Evolutionary conservation across 805 yeast species (phyloP).

Genomic region (Saturnispora quitensis): DNA sequence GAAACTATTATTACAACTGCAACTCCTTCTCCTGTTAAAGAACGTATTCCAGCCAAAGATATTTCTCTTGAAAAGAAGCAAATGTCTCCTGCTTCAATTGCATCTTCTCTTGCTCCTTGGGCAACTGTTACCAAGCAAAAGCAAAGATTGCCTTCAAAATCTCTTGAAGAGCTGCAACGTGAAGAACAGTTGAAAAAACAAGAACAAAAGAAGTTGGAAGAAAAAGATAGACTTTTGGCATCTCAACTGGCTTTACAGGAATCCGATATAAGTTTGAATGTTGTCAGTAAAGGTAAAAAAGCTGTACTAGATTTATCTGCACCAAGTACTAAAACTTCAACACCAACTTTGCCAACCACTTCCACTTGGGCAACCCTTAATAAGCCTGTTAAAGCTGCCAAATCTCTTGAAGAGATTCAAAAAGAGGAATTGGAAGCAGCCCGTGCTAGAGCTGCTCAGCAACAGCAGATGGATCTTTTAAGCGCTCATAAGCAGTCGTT

Average conservation of each 20-base stretch:
- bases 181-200: constrained; percentile 35
- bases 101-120: constrained; percentile 26
- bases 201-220: constrained; percentile 16
- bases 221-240: constrained; percentile 19
- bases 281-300: constrained; percentile 5
- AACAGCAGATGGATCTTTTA: constrained; percentile 15
- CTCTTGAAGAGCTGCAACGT: constrained; percentile 53
- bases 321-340: constrained; percentile 6
- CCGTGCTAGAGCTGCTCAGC: constrained; percentile 21
- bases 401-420: constrained; percentile 54
- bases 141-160: constrained; percentile 32
- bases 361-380: constrained; percentile 33
- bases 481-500: constrained; percentile 19
- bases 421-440: constrained; percentile 37
- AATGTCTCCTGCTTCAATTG: not conserved
- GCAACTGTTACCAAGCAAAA: constrained; percentile 22
- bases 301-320: constrained; percentile 2
- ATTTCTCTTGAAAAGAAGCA: not conserved
- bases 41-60: not conserved
- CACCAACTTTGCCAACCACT: constrained; percentile 30
- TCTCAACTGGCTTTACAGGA: constrained; percentile 16
- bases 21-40: constrained; percentile 55
- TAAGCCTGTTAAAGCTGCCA: constrained; percentile 26
- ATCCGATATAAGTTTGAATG: constrained; percentile 1
- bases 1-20: constrained; percentile 30